A percentile compares a stretch with the other conserved stretches of the same genome.
Evolutionary conservation across 2,329 filamentous ascomycete species (phyloP).

Genomic region (Epichloe amarillans): DNA sequence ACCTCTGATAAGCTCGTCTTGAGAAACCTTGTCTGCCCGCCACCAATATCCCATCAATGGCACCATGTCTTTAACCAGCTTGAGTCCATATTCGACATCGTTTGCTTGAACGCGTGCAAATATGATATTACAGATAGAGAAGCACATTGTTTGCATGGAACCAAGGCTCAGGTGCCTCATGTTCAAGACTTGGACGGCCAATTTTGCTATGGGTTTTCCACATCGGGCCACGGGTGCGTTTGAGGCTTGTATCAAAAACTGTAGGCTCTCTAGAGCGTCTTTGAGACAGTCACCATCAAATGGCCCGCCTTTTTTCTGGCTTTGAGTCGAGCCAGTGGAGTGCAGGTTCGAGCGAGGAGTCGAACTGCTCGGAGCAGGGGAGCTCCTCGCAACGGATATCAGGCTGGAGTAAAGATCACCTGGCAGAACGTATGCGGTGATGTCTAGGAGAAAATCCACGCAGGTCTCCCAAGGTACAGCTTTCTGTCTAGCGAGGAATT

Average conservation of each 20-base stretch:
- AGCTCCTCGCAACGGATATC: constrained; percentile 12
- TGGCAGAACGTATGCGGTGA: constrained; percentile 37
- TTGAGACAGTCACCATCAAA: constrained; percentile 21
- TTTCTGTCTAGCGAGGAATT: constrained; percentile 51
- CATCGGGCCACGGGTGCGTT: constrained; percentile 53
- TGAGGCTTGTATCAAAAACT: constrained; percentile 46
- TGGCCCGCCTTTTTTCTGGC: constrained; percentile 14
- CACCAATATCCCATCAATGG: constrained; percentile 66
- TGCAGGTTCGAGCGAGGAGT: constrained; percentile 16
- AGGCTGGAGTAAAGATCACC: constrained; percentile 19
- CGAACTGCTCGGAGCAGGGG: constrained; percentile 31
- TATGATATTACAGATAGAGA: constrained; percentile 62
- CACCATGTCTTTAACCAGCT: constrained; percentile 46
- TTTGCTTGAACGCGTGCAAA: constrained; percentile 55
- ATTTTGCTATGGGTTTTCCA: constrained; percentile 40
- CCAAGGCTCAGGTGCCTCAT: constrained; percentile 44
- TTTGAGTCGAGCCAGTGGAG: constrained; percentile 17
- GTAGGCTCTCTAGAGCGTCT: constrained; percentile 46
- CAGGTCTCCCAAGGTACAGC: constrained; percentile 54
- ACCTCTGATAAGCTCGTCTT: constrained; percentile 45
- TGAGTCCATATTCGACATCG: constrained; percentile 47
- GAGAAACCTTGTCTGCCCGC: constrained; percentile 52
- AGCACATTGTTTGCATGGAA: constrained; percentile 56
- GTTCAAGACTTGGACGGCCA: constrained; percentile 48
- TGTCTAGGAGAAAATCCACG: constrained; percentile 56